Evolutionary conservation across 1,284 basidiomycete species (phyloP).

Genomic region (Ustilago crameri): DNA sequence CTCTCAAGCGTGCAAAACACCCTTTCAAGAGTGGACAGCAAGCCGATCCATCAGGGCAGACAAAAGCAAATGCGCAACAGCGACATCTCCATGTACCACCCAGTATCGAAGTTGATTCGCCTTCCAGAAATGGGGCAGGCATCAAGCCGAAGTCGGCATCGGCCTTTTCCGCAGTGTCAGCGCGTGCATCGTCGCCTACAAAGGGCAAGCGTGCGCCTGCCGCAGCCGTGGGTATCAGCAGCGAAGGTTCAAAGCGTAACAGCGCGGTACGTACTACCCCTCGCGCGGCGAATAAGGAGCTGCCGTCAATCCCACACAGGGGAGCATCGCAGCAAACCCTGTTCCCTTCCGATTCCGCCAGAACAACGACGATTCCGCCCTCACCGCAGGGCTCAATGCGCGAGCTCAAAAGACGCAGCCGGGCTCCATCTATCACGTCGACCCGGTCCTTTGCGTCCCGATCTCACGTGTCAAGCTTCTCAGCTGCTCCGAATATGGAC

Average conservation of each 20-base stretch:
- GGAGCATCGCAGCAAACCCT: conserved; percentile 24
- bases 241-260: conserved; percentile 16
- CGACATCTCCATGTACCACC: not conserved
- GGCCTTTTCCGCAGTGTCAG: not conserved
- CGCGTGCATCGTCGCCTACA: not conserved
- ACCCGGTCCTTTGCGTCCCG: conserved; percentile 54
- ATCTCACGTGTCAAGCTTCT: conserved; percentile 38
- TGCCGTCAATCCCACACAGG: conserved; percentile 32
- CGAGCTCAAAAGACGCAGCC: conserved; percentile 35
- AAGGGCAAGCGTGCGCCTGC: conserved; percentile 17
- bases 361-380: conserved; percentile 5
- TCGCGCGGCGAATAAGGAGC: conserved; percentile 20
- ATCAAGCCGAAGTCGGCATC: not conserved
- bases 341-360: conserved; percentile 5
- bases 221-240: not conserved
- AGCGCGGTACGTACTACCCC: conserved; percentile 1
- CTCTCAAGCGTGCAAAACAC: conserved; percentile 26
- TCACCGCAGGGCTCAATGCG: conserved; percentile 32
- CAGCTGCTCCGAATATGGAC: conserved; percentile 21
- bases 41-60: not conserved
- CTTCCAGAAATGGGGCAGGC: not conserved
- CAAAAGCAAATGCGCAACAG: not conserved
- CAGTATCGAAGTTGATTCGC: conserved; percentile 5
- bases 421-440: conserved; percentile 55
- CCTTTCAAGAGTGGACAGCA: conserved; percentile 11